Conservation (phyloP, 1,284 basidiomycete genomes). For the Apiotrichum brassicae region DNA sequence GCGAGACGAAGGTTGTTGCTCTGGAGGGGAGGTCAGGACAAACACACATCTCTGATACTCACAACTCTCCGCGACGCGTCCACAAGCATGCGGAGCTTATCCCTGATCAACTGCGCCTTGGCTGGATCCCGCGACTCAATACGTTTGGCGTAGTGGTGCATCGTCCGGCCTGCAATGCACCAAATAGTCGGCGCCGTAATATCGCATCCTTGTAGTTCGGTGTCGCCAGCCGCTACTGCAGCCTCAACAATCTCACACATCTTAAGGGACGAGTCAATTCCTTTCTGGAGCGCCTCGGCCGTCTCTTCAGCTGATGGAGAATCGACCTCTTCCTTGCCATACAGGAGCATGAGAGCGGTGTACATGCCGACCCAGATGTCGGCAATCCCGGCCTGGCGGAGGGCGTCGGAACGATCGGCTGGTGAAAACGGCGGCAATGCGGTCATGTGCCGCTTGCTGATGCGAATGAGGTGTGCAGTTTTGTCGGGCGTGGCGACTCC, state of each 20-base stretch:
- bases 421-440: constrained; percentile 13
- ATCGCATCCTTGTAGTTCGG: constrained; percentile 19
- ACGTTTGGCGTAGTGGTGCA: constrained; percentile 14
- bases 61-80: constrained; percentile 8
- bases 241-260: constrained; percentile 20
- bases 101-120: constrained; percentile 4
- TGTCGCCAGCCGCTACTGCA: constrained; percentile 20
- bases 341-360: constrained; percentile 15
- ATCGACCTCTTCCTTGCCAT: constrained; percentile 28
- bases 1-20: constrained; percentile 5
- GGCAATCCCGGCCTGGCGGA: constrained; percentile 10
- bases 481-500: constrained; percentile 14
- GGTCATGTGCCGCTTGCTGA: constrained; percentile 25
- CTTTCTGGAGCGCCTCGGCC: constrained; percentile 17
- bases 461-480: constrained; percentile 15
- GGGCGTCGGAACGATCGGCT: constrained; percentile 8
- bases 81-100: constrained; percentile 6
- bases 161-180: constrained; percentile 10
- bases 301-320: constrained; percentile 8
- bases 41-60: not conserved
- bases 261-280: constrained; percentile 21
- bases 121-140: constrained; percentile 8
- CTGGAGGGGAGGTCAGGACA: not conserved
- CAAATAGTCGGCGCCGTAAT: constrained; percentile 10
- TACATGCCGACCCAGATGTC: constrained; percentile 25